phyloP scores from a whole-genome alignment of 352 stramenopile genomes.

The Globisporangium splendens region DNA sequence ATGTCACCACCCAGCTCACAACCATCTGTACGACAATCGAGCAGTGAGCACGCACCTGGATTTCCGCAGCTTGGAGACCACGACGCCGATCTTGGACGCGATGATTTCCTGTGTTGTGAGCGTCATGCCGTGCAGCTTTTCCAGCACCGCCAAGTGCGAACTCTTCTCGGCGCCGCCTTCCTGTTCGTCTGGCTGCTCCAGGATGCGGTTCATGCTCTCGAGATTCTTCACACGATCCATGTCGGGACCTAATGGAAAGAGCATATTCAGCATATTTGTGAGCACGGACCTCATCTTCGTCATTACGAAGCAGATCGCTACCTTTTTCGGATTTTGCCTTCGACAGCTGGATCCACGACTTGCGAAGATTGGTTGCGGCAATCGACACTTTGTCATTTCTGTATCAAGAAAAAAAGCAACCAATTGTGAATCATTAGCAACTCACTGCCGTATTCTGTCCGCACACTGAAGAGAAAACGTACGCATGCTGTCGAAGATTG shows the following conservation, averaged over 20 bases:
- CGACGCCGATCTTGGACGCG: constrained; percentile 71
- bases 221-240: constrained; percentile 38
- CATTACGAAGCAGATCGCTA: constrained; percentile 1
- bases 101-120: constrained; percentile 76
- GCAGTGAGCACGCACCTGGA: constrained; percentile 33
- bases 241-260: constrained; percentile 11
- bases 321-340: constrained; percentile 33
- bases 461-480: constrained; percentile 14
- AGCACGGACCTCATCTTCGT: neutral
- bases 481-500: constrained; percentile 71
- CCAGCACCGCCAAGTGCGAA: constrained; percentile 36
- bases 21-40: neutral
- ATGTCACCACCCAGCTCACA: constrained; percentile 7
- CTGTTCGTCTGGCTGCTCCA: constrained; percentile 38
- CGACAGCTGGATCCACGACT: constrained; percentile 68
- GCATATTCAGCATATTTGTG: neutral
- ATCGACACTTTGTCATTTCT: constrained; percentile 82
- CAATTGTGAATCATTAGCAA: neutral
- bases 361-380: constrained; percentile 56
- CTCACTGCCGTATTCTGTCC: neutral
- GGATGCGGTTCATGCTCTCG: constrained; percentile 46
- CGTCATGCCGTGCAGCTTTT: constrained; percentile 62
- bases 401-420: constrained; percentile 4
- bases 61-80: constrained; percentile 76
- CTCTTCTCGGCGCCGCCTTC: constrained; percentile 26